Base-by-base conservation (phyloP, 768 basidiomycete genomes). In the Leccinum subgranulosum region DNA sequence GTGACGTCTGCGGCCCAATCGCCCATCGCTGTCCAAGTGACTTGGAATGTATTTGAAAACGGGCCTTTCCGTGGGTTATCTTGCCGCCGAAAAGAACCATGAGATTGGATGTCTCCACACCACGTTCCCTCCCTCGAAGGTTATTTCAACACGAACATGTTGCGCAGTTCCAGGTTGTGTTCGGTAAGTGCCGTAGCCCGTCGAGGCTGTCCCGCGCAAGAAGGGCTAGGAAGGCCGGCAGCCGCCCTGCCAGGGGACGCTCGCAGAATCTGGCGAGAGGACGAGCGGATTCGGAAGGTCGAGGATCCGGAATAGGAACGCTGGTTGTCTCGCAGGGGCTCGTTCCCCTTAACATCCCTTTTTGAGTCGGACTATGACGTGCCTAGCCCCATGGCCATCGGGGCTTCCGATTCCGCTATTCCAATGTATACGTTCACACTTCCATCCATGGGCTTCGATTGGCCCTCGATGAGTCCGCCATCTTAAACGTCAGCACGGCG, bases 51-150 rank as follows among this genome's bases (percentile, higher is more conserved):
- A 67, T 67, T 69, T 67, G 45, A 54, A 69, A 69, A 61, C 57
- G 62, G 58, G 11, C 56, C 55, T 28, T 65, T 48, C 56, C 55
- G 36, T 43, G 48, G 54, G 63, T 66, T 66, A 69, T 63, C 60
- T 64, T 58, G 47, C 61, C 58, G 56, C 62, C 57, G 28, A 51
- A 14, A 33, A 57, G 39, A 14, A 36, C 12, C 56, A 56, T 49
- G 29, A 51, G 48, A 60, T 60, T 54, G 57, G 62, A 49, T 57
- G 55, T 61, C 64, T 70, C 64, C 66, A 70, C 64, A 61, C 60
- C 71, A 70, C 69, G 69, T 70, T 72, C 62, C 64, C 58, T 67
- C 68, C 63, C 66, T 60, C 51, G 52, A 70, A 70, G 70, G 66
- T 61, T 66, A 64, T 64, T 70, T 66, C 59, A 61, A 46, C 64